phyloP scores from a whole-genome alignment of 805 yeast genomes.

The Allodekkera sacchari region DNA sequence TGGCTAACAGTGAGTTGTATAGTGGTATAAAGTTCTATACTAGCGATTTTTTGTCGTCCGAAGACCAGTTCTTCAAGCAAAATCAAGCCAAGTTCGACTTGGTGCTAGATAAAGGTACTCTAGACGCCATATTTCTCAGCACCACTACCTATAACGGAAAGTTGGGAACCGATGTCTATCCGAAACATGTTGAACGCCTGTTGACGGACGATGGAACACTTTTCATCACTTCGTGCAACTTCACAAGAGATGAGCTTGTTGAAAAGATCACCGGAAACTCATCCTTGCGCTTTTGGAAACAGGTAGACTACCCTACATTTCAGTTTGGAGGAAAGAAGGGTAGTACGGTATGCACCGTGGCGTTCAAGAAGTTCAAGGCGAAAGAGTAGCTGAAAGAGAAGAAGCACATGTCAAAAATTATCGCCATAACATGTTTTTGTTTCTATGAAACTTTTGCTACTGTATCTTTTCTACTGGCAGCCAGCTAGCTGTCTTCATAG shows the following conservation, averaged over 20 bases:
- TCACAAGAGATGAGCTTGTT: constrained; percentile 71
- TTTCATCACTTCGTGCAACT: constrained; percentile 86
- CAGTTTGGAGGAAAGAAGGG: constrained; percentile 89
- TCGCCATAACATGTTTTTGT: constrained; percentile 2
- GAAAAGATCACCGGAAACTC: constrained; percentile 35
- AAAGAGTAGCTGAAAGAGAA: neutral
- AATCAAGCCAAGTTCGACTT: constrained; percentile 48
- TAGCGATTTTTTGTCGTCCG: constrained; percentile 55
- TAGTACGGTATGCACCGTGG: constrained; percentile 79
- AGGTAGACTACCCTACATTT: constrained; percentile 70
- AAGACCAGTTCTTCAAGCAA: constrained; percentile 24
- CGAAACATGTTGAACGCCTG: constrained; percentile 46
- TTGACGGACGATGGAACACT: constrained; percentile 53
- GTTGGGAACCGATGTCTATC: constrained; percentile 52
- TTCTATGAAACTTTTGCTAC: neutral
- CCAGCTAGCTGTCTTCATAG: too few relatives aligned
- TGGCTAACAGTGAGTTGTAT: constrained; percentile 30
- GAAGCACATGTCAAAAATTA: too few relatives aligned
- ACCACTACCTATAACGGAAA: constrained; percentile 41
- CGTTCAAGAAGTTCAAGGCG: constrained; percentile 49
- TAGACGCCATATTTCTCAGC: constrained; percentile 92
- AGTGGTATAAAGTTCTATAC: constrained; percentile 40
- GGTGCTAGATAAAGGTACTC: constrained; percentile 87
- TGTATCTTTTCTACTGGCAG: too few relatives aligned
- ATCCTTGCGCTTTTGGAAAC: constrained; percentile 52